Conservation (phyloP, 306 rosid species). For the Quercus ilex region DNA sequence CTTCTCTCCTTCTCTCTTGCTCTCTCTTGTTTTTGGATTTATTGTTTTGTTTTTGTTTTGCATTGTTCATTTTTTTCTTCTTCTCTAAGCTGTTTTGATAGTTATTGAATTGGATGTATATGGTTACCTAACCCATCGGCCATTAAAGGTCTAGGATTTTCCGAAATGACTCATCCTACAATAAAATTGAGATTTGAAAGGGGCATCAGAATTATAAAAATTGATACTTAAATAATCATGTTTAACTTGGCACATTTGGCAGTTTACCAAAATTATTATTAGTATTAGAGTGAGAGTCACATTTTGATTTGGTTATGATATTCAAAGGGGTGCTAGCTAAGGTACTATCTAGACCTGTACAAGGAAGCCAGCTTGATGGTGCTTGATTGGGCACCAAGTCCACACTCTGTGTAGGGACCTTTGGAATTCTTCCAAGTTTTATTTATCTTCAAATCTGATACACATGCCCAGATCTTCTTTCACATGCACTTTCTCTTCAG, state of each 20-base stretch:
- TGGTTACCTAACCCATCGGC: background rate
- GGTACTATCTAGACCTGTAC: background rate
- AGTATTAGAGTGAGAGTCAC: background rate
- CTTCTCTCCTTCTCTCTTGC: background rate
- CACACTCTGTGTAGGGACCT: background rate
- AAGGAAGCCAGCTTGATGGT: background rate
- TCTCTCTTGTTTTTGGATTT: too few species aligned
- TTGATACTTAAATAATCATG: background rate
- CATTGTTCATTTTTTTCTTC: too few species aligned
- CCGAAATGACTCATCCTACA: background rate
- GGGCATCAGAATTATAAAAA: background rate
- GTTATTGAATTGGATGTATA: background rate
- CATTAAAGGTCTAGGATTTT: background rate
- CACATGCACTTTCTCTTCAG: background rate
- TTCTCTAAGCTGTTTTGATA: too few species aligned
- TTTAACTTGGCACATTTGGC: background rate
- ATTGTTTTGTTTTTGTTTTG: too few species aligned
- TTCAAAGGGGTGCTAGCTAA: too few species aligned
- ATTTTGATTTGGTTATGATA: too few species aligned
- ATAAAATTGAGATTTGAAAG: background rate
- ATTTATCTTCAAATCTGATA: background rate
- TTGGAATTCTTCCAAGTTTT: too few species aligned
- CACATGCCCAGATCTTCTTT: background rate
- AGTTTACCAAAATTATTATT: background rate
- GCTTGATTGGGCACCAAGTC: background rate